Evolutionary conservation across 352 stramenopile species (phyloP), one percentile per base, ranked within the genome.

Genomic region (Phytophthora parvispora): DNA sequence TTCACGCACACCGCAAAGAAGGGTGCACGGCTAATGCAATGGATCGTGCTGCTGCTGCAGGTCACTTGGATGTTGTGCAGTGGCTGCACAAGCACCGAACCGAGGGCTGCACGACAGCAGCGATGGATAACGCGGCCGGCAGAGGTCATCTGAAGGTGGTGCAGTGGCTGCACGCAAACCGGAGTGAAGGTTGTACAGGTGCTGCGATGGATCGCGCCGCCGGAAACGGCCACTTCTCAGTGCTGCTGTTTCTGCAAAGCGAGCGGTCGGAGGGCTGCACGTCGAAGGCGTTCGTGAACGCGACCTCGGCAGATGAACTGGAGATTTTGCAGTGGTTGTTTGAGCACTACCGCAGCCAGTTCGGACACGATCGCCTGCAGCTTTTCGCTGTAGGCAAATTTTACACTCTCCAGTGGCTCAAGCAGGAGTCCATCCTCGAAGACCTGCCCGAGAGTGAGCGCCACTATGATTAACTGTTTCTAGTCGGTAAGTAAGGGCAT

Each of bases 281-380:
- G 25, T 45, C 52, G 1, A 69, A 72, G 20, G 77, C 77, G 2
- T 80, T 82, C 32, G 74, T 81, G 24, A 78, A 82, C 25, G 77
- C 69, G 1, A 81, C 80, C 9, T 60, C 43, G 5, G 60, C 67
- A 6, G 75, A 76, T 24, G 64, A 80, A 36, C 61, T 83, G 31
- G 68, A 74, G 31, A 80, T 83, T 47, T 34, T 83, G 49, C 72
- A 83, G 32, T 75, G 61, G 55, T 65, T 88, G 15, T 78, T 78
- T 45, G 53, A 78, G 36, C 66, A 78, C 25, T 76, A 78, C 31
- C 50, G 32, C 38, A 53, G 60, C 20, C 27, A 58, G 3, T 78
- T 78, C 60, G 74, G 74, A 12, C 58, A 53, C 15, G 74, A 81
- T 15, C 69, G 60, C 0, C 58, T 81, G n/a, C 65, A 77, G 28